Evolutionary conservation across 768 basidiomycete genomes (phyloP), one percentile per base, ranked within the genome.

Genomic region (Tulasnella sp.): DNA sequence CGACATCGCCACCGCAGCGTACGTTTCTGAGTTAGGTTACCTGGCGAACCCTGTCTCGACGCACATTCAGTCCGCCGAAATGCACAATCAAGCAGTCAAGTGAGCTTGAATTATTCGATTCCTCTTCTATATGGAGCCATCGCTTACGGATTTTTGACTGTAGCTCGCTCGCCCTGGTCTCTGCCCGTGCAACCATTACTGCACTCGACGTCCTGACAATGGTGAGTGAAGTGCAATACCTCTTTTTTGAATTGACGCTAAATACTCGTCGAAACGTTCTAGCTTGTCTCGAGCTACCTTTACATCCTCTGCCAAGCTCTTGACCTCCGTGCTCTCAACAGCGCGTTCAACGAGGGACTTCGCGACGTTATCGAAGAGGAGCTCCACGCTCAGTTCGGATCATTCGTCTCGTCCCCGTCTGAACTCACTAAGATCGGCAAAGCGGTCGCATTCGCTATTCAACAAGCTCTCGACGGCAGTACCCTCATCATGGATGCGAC

Each of bases 61-160:
- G 0, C 91, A 92, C 81, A 90, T 94, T 72, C 93, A 95, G 81
- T 92, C 91, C 1, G 94, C 94, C 0, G 94, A 96, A 85, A 93
- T 95, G 92, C 93, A 94, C 82, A 96, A 96, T 81, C 94, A 96
- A 83, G 92, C 94, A 67, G 89, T 96, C 84, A 96, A 96, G 92
- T 93, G 80, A 79, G 92, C 86, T 57, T 69, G 57, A n/a, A 29
- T 29, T n/a, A 29, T 23, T 2, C 11, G 46, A 39, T 71, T 67
- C 16, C 7, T 74, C 46, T 39, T 48, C 16, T 35, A 18, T 71
- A 74, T 69, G 16, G 23, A 16, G 20, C 3, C 55, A 46, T 39
- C 29, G 20, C 15, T 73, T n/a, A 61, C 29, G 11, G 23, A 44
- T 26, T 71, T 26, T 71, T 18, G 74, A 46, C 74, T 76, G 40